phyloP scores from a whole-genome alignment of 805 yeast genomes.

The Candida broadrunensis region DNA sequence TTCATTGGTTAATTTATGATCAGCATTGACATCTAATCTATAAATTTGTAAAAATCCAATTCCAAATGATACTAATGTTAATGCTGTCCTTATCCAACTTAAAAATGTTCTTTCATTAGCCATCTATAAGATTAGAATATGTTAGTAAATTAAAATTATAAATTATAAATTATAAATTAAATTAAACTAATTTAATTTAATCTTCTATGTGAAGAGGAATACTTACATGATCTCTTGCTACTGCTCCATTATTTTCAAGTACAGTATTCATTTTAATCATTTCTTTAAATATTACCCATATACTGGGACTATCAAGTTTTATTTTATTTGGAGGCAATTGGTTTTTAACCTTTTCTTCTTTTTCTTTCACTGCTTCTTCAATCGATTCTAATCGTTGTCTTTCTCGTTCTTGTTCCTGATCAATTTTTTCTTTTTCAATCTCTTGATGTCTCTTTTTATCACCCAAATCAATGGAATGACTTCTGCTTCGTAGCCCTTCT shows the following conservation, averaged over 20 bases:
- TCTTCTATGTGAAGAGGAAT: background rate
- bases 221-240: slow-evolving; percentile 39
- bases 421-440: no score
- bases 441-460: no score
- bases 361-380: background rate
- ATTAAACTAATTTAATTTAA: no score
- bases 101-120: slow-evolving; percentile 34
- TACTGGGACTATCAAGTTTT: no score
- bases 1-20: slow-evolving; percentile 4
- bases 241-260: slow-evolving; percentile 28
- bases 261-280: slow-evolving; percentile 5
- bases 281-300: no score
- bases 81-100: slow-evolving; percentile 25
- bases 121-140: slow-evolving; percentile 11
- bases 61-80: slow-evolving; percentile 19
- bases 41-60: slow-evolving; percentile 22
- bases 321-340: no score
- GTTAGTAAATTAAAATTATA: no score
- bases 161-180: background rate
- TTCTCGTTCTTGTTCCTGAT: no score
- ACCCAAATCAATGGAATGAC: background rate
- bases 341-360: background rate
- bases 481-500: background rate
- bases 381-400: no score
- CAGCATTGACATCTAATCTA: slow-evolving; percentile 14